A percentile compares a stretch with the other conserved stretches of the same genome.
Evolutionary conservation across 768 basidiomycete genomes (phyloP).

Genomic region (Leccinellum luteum): DNA sequence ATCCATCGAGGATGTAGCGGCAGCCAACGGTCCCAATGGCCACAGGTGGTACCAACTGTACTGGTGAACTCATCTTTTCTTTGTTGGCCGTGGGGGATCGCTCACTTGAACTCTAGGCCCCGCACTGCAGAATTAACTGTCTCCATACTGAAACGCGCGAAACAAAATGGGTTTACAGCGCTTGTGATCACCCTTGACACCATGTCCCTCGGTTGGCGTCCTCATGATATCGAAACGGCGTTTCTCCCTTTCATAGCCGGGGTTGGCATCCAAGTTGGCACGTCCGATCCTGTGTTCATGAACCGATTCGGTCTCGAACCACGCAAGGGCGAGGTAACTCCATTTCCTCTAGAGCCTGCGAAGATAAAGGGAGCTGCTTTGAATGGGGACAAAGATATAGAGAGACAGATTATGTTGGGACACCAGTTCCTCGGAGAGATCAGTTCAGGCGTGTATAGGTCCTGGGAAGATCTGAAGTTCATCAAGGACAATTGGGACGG

Average conservation of each 20-base stretch:
- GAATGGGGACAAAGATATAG: conserved; percentile 48
- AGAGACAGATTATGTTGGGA: conserved; percentile 45
- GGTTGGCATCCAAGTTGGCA: conserved; percentile 62
- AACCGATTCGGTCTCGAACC: conserved; percentile 44
- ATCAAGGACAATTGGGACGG: conserved; percentile 75
- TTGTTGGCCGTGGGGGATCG: background rate
- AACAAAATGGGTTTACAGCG: conserved; percentile 61
- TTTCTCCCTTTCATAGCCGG: conserved; percentile 70
- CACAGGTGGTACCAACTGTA: conserved; percentile 82
- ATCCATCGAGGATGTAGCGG: conserved; percentile 75
- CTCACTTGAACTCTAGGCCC: conserved; percentile 46
- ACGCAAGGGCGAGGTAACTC: conserved; percentile 36
- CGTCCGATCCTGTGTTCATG: conserved; percentile 82
- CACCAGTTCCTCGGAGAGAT: conserved; percentile 60
- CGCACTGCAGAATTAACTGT: conserved; percentile 54
- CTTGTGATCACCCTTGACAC: conserved; percentile 83
- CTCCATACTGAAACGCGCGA: conserved; percentile 65
- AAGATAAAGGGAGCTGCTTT: conserved; percentile 40
- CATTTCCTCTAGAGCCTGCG: conserved; percentile 59
- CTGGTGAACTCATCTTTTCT: conserved; percentile 45
- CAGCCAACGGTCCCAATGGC: conserved; percentile 59
- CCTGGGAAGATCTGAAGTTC: conserved; percentile 72
- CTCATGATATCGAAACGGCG: conserved; percentile 62
- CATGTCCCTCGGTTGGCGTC: conserved; percentile 70
- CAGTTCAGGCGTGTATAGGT: conserved; percentile 58